Evolutionary conservation across 148 eudicot genomes (phyloP).

Genomic region (Persicaria maculosa): DNA sequence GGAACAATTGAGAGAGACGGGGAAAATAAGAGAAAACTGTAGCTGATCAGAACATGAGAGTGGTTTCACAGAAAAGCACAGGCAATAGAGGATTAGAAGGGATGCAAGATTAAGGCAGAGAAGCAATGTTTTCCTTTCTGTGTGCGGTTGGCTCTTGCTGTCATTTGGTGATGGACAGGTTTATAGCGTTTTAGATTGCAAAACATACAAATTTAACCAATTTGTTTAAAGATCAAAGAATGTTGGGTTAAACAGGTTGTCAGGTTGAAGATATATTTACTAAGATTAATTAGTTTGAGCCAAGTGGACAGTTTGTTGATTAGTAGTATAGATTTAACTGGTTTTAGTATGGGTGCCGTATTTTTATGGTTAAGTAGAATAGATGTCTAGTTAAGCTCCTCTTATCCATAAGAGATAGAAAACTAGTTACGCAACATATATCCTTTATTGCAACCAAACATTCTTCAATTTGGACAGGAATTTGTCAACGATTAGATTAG

Average conservation of each 20-base stretch:
- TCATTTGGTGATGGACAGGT: no score
- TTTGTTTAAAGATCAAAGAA: neutral
- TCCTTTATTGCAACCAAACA: neutral
- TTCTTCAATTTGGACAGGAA: neutral
- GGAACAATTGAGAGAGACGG: no score
- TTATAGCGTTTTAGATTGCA: no score
- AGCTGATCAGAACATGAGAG: no score
- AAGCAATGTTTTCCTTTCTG: no score
- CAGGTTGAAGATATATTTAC: neutral
- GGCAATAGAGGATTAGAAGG: neutral
- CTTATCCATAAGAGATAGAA: neutral
- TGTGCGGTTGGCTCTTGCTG: no score
- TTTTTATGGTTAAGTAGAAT: no score
- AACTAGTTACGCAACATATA: neutral
- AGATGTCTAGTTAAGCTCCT: no score
- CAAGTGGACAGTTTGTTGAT: neutral
- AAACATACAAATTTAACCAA: no score
- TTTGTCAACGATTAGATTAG: neutral
- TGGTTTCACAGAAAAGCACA: neutral
- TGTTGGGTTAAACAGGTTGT: neutral
- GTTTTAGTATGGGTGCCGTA: no score
- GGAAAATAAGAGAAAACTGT: no score
- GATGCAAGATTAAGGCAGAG: neutral
- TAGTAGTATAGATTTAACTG: no score
- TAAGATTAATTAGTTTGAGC: neutral